Conservation (phyloP, 108 stramenopile genomes). For the Epithemia pelagica region DNA sequence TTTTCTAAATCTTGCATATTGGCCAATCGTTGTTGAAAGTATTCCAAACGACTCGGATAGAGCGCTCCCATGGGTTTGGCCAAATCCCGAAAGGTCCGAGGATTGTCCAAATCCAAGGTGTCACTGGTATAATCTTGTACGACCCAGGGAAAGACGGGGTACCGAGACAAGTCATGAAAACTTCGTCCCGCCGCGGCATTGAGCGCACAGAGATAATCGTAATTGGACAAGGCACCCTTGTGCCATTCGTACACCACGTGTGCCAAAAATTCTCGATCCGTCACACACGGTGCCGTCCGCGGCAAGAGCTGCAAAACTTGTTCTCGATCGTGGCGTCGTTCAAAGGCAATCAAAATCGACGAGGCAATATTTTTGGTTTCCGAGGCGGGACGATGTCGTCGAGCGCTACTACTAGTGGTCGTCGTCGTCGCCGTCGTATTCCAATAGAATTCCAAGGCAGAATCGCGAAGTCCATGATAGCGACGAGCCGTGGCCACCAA, state of each 20-base stretch:
- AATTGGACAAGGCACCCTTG: constrained; percentile 69
- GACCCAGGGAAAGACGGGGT: constrained; percentile 99
- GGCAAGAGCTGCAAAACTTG: constrained; percentile 58
- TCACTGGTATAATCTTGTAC: constrained; percentile 70
- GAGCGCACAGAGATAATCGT: constrained; percentile 90
- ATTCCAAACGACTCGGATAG: constrained; percentile 75
- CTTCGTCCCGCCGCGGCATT: constrained; percentile 93
- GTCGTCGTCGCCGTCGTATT: constrained; percentile 26
- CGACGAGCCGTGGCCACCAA: constrained; percentile 63
- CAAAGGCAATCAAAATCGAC: constrained; percentile 47
- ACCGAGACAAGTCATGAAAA: constrained; percentile 92
- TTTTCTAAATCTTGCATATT: constrained; percentile 65
- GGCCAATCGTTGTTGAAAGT: constrained; percentile 79
- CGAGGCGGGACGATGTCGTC: constrained; percentile 60
- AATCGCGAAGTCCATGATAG: constrained; percentile 69
- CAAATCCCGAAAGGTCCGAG: constrained; percentile 80
- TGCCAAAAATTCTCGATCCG: constrained; percentile 71
- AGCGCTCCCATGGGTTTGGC: constrained; percentile 96
- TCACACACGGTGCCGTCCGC: constrained; percentile 45
- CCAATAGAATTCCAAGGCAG: constrained; percentile 72
- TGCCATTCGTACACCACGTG: constrained; percentile 63
- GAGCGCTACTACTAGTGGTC: constrained; percentile 48
- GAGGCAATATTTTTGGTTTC: constrained; percentile 62
- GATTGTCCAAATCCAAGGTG: constrained; percentile 58
- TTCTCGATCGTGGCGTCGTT: constrained; percentile 61